Base-by-base conservation (phyloP, 805 yeast species). In the Kazachstania bromeliacearum region DNA sequence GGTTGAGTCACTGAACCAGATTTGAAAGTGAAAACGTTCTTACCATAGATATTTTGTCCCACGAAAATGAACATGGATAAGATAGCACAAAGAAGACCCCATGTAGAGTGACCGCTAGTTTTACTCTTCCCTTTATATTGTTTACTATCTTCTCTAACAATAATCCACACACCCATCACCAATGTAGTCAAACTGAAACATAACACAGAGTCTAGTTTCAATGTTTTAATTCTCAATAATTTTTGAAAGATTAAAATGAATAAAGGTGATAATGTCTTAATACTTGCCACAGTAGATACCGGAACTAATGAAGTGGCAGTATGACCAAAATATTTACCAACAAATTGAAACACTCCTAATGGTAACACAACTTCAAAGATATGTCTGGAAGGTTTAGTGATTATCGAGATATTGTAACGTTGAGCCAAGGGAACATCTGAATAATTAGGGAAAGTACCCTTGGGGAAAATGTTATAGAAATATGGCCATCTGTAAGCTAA, bases 41-140 rank as follows among this genome's bases (percentile, higher is more conserved):
- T 87, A 26, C 92, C 87, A 58, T 84, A 85, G 31, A 87, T 82
- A 53, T 85, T 85, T 52, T 85, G 95, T 2, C 77, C 73, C 4
- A 89, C 94, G 63, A 87, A 85, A 14, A 85, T 74, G 6, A 81
- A 55, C 33, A 88, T 71, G 4, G 92, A 75, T 21, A 75, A 40
- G 7, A 79, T 60, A 9, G 95, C 89, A 50, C 71, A 79, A 2
- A 71, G 21, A n/a, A 84, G 59, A 5, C 96, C 95, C 65, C 53
- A 17, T 2, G 51, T 38, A 4, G 55, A 50, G 22, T 24, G 32
- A 28, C 28, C 33, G 9, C 34, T 25, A 29, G 16, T 17, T 19
- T 34, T 36, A 17, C 25, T 14, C 15, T 13, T 31, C 12, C 15
- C 23, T n/a, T 31, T 22, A n/a, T 31, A 8, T 25, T 36, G 14